These are phyloP conservation scores for Huntiella bhutanensis DNA, from an alignment of 2,329 filamentous ascomycete genomes.

Conservation along the genomic window DNA sequence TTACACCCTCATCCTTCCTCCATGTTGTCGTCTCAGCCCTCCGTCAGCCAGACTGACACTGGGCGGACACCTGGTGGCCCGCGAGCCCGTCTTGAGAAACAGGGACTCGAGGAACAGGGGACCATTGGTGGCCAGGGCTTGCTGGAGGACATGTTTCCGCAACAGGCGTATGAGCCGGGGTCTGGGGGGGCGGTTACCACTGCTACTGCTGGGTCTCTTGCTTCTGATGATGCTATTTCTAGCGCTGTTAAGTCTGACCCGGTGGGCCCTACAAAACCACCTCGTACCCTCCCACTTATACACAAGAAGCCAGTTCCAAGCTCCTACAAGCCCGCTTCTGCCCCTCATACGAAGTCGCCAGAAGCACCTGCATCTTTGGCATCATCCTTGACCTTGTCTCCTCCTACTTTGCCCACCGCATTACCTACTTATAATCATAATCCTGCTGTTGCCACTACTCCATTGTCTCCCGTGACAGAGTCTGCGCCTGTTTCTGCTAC, in stretches of 20 bases:
- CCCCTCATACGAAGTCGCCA: not conserved
- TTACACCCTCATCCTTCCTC: not conserved
- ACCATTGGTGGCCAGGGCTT: not conserved
- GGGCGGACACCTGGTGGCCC: not conserved
- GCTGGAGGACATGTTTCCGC: not conserved
- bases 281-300: conserved; percentile 3
- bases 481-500: not conserved
- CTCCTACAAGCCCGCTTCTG: not conserved
- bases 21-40: conserved; percentile 3
- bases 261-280: conserved; percentile 4
- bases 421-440: not conserved
- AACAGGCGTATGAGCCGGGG: not conserved
- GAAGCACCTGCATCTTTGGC: not conserved
- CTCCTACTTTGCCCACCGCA: not conserved
- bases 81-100: not conserved
- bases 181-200: not conserved
- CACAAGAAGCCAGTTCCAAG: conserved; percentile 2
- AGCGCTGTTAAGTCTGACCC: not conserved
- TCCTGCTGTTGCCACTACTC: not conserved
- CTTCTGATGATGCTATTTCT: not conserved
- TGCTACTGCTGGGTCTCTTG: not conserved
- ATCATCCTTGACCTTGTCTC: not conserved
- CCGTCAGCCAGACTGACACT: conserved; percentile 3
- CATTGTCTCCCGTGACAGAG: not conserved
- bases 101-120: not conserved